A percentile compares a stretch with the other conserved stretches of the same genome.
Conservation (phyloP, 345 rosid genomes). For the Brassica carinata region DNA sequence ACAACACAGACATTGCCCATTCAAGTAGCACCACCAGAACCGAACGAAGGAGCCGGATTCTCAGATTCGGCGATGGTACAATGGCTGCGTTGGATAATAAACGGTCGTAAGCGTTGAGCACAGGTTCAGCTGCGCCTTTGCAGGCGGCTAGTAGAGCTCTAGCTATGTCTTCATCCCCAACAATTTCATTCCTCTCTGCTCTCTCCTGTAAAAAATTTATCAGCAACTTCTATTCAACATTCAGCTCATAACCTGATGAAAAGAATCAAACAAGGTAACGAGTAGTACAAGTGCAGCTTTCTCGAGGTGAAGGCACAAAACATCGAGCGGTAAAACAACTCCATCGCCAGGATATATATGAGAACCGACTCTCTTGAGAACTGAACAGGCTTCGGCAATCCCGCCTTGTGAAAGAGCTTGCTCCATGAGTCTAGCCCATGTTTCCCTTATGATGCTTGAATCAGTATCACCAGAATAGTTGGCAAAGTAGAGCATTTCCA, state of each 20-base stretch:
- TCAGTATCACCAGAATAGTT: conserved; percentile 92
- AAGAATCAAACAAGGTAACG: not conserved
- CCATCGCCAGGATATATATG: conserved; percentile 94
- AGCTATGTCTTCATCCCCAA: conserved; percentile 88
- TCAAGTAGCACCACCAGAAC: conserved; percentile 81
- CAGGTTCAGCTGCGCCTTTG: conserved; percentile 91
- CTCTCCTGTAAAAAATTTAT: conserved; percentile 61
- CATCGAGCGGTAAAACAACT: conserved; percentile 78
- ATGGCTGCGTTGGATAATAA: conserved; percentile 78
- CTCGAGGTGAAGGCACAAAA: conserved; percentile 92
- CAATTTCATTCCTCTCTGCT: conserved; percentile 64
- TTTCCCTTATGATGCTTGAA: conserved; percentile 85
- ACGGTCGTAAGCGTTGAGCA: conserved; percentile 79
- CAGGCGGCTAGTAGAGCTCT: conserved; percentile 91
- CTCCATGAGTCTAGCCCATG: conserved; percentile 91
- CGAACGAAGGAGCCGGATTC: conserved; percentile 76
- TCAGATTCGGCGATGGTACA: conserved; percentile 75
- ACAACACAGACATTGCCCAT: conserved; percentile 87
- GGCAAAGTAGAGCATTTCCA: conserved; percentile 93
- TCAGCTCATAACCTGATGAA: conserved; percentile 13
- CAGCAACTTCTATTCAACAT: not conserved
- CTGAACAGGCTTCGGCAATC: conserved; percentile 88
- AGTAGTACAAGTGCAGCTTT: conserved; percentile 80
- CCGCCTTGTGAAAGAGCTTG: conserved; percentile 91
- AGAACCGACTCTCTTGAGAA: conserved; percentile 86